A percentile compares a stretch with the other conserved stretches of the same genome.
These are phyloP conservation scores for Hypomontagnella submonticulosa DNA, from an alignment of 495 filamentous ascomycete species.

Conservation along the genomic window DNA sequence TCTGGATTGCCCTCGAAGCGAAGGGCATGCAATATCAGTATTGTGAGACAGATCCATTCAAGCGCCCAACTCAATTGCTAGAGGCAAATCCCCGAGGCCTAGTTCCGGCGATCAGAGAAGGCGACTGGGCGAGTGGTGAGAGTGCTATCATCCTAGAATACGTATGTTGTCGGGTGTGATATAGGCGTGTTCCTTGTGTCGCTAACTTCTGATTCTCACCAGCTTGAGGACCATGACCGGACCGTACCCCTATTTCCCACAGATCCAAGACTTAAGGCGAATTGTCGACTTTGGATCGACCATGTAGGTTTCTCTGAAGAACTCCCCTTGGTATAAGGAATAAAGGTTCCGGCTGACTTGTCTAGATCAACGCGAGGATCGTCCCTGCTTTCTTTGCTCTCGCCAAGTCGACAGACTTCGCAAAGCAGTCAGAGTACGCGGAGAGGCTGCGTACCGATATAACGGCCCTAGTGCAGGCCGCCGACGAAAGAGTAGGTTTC, in stretches of 20 bases:
- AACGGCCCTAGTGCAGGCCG: conserved; percentile 75
- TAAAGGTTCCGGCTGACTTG: conserved; percentile 36
- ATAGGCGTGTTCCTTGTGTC: not conserved
- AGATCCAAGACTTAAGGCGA: conserved; percentile 75
- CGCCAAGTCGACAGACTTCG: conserved; percentile 74
- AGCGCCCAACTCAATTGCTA: conserved; percentile 73
- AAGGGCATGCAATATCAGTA: conserved; percentile 90
- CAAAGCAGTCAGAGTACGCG: conserved; percentile 70
- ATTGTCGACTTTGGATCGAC: conserved; percentile 86
- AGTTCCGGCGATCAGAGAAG: conserved; percentile 84
- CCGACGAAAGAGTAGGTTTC: conserved; percentile 53
- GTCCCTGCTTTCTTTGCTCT: conserved; percentile 84
- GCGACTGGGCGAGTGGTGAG: conserved; percentile 89
- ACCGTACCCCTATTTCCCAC: conserved; percentile 72
- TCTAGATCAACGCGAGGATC: conserved; percentile 82
- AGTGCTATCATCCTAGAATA: conserved; percentile 92
- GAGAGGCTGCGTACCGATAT: conserved; percentile 77
- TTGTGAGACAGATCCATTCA: conserved; percentile 88
- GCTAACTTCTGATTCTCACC: conserved; percentile 16
- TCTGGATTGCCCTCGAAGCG: conserved; percentile 94
- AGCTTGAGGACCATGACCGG: conserved; percentile 81
- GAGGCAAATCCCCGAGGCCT: conserved; percentile 90
- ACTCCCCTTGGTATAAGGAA: not conserved
- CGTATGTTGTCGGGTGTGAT: conserved; percentile 55
- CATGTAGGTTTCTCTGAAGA: conserved; percentile 67